Percentiles rank a stretch among this genome's conserved stretches.
Evolutionary conservation across 805 yeast genomes (phyloP).

Genomic region (Kurtzmaniella fragi): DNA sequence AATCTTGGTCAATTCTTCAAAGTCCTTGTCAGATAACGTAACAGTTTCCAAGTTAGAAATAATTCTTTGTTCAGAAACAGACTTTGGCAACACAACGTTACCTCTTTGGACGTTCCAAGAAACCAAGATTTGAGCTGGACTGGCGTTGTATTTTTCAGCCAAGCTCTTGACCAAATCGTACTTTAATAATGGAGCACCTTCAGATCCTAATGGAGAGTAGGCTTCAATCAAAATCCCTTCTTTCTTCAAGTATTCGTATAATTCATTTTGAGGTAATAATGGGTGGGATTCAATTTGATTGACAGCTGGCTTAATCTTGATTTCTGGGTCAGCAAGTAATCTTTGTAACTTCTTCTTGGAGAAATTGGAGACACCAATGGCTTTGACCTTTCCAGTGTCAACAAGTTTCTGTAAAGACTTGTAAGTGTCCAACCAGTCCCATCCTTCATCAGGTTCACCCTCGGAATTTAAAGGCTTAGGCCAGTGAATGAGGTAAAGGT

Average conservation of each 20-base stretch:
- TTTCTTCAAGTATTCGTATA: constrained; percentile 46
- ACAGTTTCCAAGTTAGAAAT: constrained; percentile 33
- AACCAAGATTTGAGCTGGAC: constrained; percentile 30
- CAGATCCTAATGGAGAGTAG: constrained; percentile 32
- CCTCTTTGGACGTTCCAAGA: constrained; percentile 38
- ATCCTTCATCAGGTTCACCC: constrained; percentile 12
- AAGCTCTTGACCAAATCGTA: constrained; percentile 21
- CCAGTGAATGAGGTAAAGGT: constrained; percentile 75
- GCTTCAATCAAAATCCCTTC: constrained; percentile 29
- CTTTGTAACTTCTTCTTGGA: constrained; percentile 39
- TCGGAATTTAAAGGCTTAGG: constrained; percentile 41
- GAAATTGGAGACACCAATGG: constrained; percentile 59
- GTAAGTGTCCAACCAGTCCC: constrained; percentile 36
- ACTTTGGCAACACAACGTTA: constrained; percentile 36
- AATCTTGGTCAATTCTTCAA: constrained; percentile 26
- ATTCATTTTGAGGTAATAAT: constrained; percentile 49
- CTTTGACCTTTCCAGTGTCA: constrained; percentile 29
- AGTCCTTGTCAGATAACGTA: constrained; percentile 30
- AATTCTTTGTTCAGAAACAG: constrained; percentile 31
- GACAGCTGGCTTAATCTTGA: constrained; percentile 40
- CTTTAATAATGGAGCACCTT: constrained; percentile 30
- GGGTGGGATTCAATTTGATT: constrained; percentile 45
- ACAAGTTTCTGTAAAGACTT: constrained; percentile 35
- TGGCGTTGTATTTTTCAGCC: constrained; percentile 26
- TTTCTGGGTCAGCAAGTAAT: constrained; percentile 32